Base-by-base conservation (phyloP, 2,329 filamentous ascomycete genomes). In the Penicillium corylophilum region DNA sequence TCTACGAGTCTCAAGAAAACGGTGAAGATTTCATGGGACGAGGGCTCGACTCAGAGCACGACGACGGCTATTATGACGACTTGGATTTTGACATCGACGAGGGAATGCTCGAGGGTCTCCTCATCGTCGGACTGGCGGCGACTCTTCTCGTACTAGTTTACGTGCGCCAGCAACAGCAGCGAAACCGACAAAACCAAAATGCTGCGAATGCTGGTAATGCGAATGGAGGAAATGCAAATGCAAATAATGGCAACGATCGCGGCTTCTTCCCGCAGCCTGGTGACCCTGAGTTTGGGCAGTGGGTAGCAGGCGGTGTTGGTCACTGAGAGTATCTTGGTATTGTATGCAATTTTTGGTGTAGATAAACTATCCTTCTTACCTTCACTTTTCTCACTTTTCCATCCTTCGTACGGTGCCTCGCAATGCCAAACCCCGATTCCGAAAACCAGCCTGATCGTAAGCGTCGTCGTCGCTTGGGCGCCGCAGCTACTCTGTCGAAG, bases 131-230 rank as follows among this genome's bases (percentile, higher is more conserved):
- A 1, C 75, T 97, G 13, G 86, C 89, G 0, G 84, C 85, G 13
- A 84, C 85, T 1, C 78, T 97, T 48, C 84, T 88, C 0, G 82
- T 89, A 46, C 76, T 97, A 28, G 80, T 97, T 15, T 95, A 91
- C 71, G 93, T 94, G 46, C 72, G 74, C 56, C 76, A 77, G 51
- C 71, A 74, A 56, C 76, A 79, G 58, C 76, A 76, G 40, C 69
- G 70, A 18, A 73, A 71, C 41, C 64, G 70, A 44, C 68, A 72
- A 49, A 62, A 69, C 54, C 64, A 64, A 51, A 70, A 75, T 47
- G 64, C 62, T 48, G 53, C 50, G 12, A 58, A 58, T 41, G 39
- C 15, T 13, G 56, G 28, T 3, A 51, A 55, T 47, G 53, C 16
- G 18, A 59, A 59, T 50, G 63, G 56, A 18, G 35, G 35, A 31